Evolutionary conservation across 2,329 filamentous ascomycete species (phyloP).

Genomic region (Incumbomyces delicatus): DNA sequence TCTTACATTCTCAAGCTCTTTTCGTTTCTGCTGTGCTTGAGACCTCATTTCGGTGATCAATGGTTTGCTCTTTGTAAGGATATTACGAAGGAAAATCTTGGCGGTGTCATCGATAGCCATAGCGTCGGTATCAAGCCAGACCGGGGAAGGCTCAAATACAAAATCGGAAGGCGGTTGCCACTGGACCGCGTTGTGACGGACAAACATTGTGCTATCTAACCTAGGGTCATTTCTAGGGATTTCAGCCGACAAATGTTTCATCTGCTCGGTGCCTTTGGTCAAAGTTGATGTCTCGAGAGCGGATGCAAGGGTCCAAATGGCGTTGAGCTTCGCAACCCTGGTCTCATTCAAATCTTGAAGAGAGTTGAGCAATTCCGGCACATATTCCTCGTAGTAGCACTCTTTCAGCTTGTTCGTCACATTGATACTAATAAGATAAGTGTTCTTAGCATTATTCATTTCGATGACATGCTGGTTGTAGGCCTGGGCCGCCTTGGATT

Average conservation of each 20-base stretch:
- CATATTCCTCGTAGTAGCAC: constrained; percentile 92
- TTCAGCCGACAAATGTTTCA: constrained; percentile 65
- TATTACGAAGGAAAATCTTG: constrained; percentile 83
- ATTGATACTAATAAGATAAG: constrained; percentile 92
- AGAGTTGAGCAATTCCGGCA: constrained; percentile 83
- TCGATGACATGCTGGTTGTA: constrained; percentile 89
- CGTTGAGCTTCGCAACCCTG: constrained; percentile 71
- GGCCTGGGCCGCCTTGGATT: constrained; percentile 77
- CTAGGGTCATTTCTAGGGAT: constrained; percentile 80
- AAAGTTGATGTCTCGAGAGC: constrained; percentile 72
- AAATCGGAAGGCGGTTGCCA: constrained; percentile 82
- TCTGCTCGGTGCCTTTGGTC: constrained; percentile 59
- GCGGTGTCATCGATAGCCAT: constrained; percentile 82
- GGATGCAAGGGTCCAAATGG: constrained; percentile 72
- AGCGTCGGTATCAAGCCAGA: constrained; percentile 87
- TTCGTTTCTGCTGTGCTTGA: constrained; percentile 75
- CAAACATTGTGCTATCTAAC: constrained; percentile 96
- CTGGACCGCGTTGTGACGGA: constrained; percentile 73
- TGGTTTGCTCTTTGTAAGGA: constrained; percentile 80
- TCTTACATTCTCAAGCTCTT: constrained; percentile 73
- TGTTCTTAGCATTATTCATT: constrained; percentile 97
- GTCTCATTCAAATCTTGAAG: constrained; percentile 91
- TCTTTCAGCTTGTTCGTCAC: constrained; percentile 97
- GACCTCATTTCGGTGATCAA: constrained; percentile 69
- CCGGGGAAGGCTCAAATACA: constrained; percentile 82